Evolutionary conservation across 208 protist species (phyloP), one percentile per base, ranked within the genome.

Genomic region (Crithidia thermophila): DNA sequence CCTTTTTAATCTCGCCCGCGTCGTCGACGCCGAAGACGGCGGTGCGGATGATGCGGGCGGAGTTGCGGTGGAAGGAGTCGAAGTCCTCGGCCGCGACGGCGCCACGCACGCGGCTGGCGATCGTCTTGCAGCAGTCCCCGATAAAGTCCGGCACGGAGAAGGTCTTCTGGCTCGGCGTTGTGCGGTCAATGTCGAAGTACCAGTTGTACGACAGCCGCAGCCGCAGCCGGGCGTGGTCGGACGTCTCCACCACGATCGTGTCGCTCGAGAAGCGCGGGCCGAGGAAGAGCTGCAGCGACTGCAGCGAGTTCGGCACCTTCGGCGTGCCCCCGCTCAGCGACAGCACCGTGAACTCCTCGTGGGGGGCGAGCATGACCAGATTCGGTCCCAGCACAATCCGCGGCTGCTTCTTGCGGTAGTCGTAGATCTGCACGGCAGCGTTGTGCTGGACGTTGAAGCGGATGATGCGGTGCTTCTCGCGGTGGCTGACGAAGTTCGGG

Each of bases 171-270:
- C 78, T 76, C 11, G 72, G 69, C 28, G 80, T 77, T 39, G 53
- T 61, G 36, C 59, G 64, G 59, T 92, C 74, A 9, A 95, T 72
- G 33, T 97, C 90, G 57, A 99, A 98, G 47, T 97, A 61, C 98
- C 98, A 99, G 81, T 99, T 99, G 84, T 99, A 99, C 34, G 94
- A 95, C 0, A 99, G 79, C 23, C 95, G 85, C 25, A 99, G 78
- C 27, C 80, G 73, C 23, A 99, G 85, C 25, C 96, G 84, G 11
- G 97, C 96, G 81, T 99, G 98, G 69, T 99, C 98, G 33, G 86
- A 87, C 0, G 98, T 99, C 84, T 99, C 97, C 8, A 99, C 97
- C 27, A 87, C 80, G 75, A 99, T 81, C 7, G 81, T 81, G 81
- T 99, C 97, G 37, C 84, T 97, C 33, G 95, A 98, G 65, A 98